Evolutionary conservation across 176 grass and related monocot genomes (phyloP).

Genomic region (Metroxylon sagu): DNA sequence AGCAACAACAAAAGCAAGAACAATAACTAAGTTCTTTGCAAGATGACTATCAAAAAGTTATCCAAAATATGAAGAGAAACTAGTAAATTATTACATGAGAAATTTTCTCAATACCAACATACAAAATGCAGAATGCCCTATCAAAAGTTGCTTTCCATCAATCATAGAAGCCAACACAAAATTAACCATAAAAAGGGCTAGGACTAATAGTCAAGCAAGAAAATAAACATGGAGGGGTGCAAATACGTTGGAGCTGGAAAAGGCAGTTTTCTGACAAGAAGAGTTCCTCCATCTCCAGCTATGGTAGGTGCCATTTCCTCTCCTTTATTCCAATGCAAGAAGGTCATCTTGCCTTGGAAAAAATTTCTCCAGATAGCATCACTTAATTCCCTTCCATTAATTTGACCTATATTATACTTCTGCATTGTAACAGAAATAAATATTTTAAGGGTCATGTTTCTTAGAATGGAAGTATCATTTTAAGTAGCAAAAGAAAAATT

Average conservation of each 20-base stretch:
- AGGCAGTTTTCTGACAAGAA: constrained; percentile 76
- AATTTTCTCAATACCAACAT: too few species aligned
- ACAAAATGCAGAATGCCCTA: too few species aligned
- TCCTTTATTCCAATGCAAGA: constrained; percentile 60
- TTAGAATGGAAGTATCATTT: too few species aligned
- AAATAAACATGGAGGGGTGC: background rate
- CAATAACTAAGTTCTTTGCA: too few species aligned
- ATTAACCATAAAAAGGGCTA: too few species aligned
- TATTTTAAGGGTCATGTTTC: background rate
- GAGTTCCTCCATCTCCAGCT: constrained; percentile 27
- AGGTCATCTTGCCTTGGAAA: constrained; percentile 75
- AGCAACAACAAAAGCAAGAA: too few species aligned
- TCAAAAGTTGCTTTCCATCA: too few species aligned
- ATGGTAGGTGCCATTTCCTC: constrained; percentile 60
- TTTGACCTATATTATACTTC: constrained; percentile 80
- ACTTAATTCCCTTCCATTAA: constrained; percentile 55
- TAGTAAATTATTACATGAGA: too few species aligned
- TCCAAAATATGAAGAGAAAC: too few species aligned
- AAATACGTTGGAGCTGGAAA: constrained; percentile 55
- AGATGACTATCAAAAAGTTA: too few species aligned
- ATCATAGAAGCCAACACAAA: too few species aligned
- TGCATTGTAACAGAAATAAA: constrained; percentile 24
- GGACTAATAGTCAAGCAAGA: background rate
- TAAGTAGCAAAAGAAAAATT: too few species aligned
- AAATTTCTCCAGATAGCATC: constrained; percentile 71